These are phyloP conservation scores for Wickerhamomyces sp. DNA, from an alignment of 1,139 yeast species.

Conservation along the genomic window DNA sequence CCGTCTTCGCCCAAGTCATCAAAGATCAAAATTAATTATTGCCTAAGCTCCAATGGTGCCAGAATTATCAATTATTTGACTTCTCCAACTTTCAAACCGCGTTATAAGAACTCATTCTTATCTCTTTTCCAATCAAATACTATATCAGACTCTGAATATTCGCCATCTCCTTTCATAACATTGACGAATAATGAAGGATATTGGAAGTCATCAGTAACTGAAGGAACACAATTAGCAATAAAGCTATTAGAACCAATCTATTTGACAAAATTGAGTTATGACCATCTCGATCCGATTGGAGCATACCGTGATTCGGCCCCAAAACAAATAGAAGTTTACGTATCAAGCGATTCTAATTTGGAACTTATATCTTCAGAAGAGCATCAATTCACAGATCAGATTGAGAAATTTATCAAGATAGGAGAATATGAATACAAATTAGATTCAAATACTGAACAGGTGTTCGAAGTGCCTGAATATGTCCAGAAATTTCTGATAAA, in stretches of 20 bases:
- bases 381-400: constrained; percentile 2
- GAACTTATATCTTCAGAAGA: constrained; percentile 13
- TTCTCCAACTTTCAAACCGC: constrained; percentile 18
- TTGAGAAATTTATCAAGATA: constrained; percentile 23
- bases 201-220: constrained; percentile 28
- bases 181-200: constrained; percentile 21
- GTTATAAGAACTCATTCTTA: constrained; percentile 1
- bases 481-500: constrained; percentile 27
- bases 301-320: constrained; percentile 34
- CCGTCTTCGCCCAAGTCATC: background rate
- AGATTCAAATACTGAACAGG: constrained; percentile 27
- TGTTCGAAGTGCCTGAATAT: constrained; percentile 26
- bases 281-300: constrained; percentile 30
- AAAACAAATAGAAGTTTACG: constrained; percentile 26
- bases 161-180: constrained; percentile 19
- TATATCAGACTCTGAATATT: background rate
- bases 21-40: constrained; percentile 17
- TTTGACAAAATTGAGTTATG: constrained; percentile 28
- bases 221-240: constrained; percentile 29
- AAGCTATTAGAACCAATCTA: constrained; percentile 32
- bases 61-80: constrained; percentile 22
- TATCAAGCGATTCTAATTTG: constrained; percentile 13
- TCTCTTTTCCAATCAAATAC: constrained; percentile 2
- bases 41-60: constrained; percentile 19
- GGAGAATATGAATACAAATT: constrained; percentile 25